Evolutionary conservation across 495 filamentous ascomycete species (phyloP).

Genomic region (Tricharina praecox): DNA sequence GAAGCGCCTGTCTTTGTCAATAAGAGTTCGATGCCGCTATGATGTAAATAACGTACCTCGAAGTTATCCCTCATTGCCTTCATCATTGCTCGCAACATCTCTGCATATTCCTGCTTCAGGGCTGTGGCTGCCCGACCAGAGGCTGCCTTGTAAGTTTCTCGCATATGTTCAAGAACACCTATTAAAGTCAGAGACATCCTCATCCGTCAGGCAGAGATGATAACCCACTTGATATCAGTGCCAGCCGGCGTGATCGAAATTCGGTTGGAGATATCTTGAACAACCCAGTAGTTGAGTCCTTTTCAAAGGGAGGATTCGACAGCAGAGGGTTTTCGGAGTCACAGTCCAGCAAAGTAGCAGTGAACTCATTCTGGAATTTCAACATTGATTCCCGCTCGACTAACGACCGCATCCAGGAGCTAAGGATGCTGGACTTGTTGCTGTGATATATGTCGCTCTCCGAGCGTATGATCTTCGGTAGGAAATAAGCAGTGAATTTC

Average conservation of each 20-base stretch:
- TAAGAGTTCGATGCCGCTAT: too few species aligned
- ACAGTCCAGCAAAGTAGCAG: constrained; percentile 38
- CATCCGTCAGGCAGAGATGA: too few species aligned
- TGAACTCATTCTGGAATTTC: constrained; percentile 50
- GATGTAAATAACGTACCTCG: too few species aligned
- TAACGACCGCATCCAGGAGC: constrained; percentile 43
- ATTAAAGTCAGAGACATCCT: too few species aligned
- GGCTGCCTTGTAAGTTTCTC: constrained; percentile 33
- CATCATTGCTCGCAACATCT: constrained; percentile 43
- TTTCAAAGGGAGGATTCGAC: constrained; percentile 45
- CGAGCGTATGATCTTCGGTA: constrained; percentile 39
- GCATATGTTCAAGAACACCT: constrained; percentile 47
- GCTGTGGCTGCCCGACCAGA: constrained; percentile 27
- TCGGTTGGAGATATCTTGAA: constrained; percentile 40
- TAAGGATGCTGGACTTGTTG: constrained; percentile 36
- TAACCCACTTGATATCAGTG: constrained; percentile 38
- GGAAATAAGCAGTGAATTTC: constrained; percentile 45
- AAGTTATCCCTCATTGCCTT: constrained; percentile 52
- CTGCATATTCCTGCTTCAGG: constrained; percentile 37
- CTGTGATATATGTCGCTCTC: constrained; percentile 31
- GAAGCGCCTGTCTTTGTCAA: constrained; percentile 11
- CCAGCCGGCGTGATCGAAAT: constrained; percentile 40
- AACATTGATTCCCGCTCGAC: constrained; percentile 49
- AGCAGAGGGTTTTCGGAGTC: constrained; percentile 35
- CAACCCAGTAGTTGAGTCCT: constrained; percentile 26